Base-by-base conservation (phyloP, 805 yeast genomes). In the Cyberlindnera maritima region DNA sequence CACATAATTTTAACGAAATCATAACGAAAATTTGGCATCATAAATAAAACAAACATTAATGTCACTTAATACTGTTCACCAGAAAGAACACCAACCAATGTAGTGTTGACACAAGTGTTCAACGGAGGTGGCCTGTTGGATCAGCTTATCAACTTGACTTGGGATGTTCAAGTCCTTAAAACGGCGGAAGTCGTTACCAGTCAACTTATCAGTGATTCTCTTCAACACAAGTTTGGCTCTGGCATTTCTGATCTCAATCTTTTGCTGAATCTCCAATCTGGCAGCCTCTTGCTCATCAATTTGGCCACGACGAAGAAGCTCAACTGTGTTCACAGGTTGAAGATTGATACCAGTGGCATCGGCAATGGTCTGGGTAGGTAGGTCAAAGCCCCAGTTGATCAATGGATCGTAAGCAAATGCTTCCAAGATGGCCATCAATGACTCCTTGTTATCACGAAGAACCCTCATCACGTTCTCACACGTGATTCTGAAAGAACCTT, bases 21-120 rank as follows among this genome's bases (percentile, higher is more conserved):
- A 38, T 38, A 13, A 38, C 23, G 32, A 32, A 7, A n/a, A 15
- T 17, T 6, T 32, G 35, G 19, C 10, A 9, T 15, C 12, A 32
- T 32, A 32, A 35, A 35, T 35, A 35, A 20, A 36, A 6, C n/a
- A 11, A 35, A 6, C 15, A 4, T 18, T 13, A 23, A 13, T 36
- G 39, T 21, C 6, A 18, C 10, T 19, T 4, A 19, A 7, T 6
- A 25, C n/a, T n/a, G n/a, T n/a, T 51, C 46, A 92, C 98, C 99
- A 94, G 79, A 92, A 94, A 1, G 98, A 88, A 69, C 99, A 94
- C 99, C 99, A 94, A 17, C 99, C 99, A 52, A 94, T 86, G 63
- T 88, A 94, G 67, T 92, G 99, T 67, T 90, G 97, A 61, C 98
- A 94, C 46, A 94, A 69, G 59, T 94, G 94, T 63, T 94, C 98